Base-by-base conservation (phyloP, 169 alveolate species). In the Eimeria brunetti region DNA sequence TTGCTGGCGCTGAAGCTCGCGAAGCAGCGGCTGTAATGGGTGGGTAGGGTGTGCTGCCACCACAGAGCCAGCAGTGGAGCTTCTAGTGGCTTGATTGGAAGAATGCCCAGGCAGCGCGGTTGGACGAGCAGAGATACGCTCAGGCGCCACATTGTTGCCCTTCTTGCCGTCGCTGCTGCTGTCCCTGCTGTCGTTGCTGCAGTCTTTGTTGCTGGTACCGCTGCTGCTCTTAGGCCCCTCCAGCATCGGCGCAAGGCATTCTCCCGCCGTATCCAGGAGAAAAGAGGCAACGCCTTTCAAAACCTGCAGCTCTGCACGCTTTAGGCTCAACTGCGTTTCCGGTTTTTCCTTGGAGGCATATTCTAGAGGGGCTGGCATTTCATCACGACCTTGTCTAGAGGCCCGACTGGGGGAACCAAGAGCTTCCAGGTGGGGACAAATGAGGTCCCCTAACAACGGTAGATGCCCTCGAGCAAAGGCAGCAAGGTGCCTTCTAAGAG, bases 381-480 rank as follows among this genome's bases (percentile, higher is more conserved):
- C 67, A 49, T 60, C 62, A 8, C 46, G 41, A 9, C 60, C 2
- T 30, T 0, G 78, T 44, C 14, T 60, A 38, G 67, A 22, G 49
- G 81, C 81, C n/a, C 41, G 64, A 18, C 30, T n/a, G 22, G 27
- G 41, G 56, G 81, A 62, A 41, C 60, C 56, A 69, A 60, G 92
- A 60, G 81, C 83, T 36, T 86, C 92, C 83, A 86, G 81, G 75
- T 62, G 81, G 14, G 92, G 92, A 36, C 67, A 86, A 18, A 86
- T 62, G n/a, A 86, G 80, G 62, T 86, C 92, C n/a, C 92, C 92
- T 41, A 86, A n/a, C 46, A 86, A 83, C 58, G 92, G 92, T 22
- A 86, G 92, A 33, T 86, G 92, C 36, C 62, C 92, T 44, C 92
- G 81, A 62, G 92, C 92, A 62, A 86, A 62, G n/a, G 78, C 92